These are phyloP conservation scores for Phytophthora sp. DNA, from an alignment of 352 stramenopile genomes.

Conservation along the genomic window DNA sequence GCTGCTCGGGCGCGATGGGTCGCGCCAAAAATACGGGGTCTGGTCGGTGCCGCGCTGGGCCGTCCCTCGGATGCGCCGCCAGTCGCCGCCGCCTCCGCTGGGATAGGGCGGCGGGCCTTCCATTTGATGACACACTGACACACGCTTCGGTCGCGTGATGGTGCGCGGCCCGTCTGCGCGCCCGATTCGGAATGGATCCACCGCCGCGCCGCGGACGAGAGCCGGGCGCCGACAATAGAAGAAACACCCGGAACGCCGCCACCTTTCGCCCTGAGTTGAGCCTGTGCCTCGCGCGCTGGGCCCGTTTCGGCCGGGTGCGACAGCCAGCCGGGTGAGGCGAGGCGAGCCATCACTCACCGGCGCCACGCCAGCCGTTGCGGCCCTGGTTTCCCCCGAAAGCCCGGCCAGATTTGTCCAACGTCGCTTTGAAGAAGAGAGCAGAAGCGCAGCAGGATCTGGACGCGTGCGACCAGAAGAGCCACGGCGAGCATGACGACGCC, in stretches of 20 bases:
- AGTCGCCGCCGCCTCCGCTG: background rate
- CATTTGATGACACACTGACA: slow-evolving; percentile 9
- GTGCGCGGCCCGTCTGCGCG: slow-evolving; percentile 8
- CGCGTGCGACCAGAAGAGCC: slow-evolving; percentile 37
- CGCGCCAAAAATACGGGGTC: no score
- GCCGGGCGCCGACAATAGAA: slow-evolving; percentile 28
- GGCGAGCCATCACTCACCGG: background rate
- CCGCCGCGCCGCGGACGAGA: slow-evolving; percentile 13
- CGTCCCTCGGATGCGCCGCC: slow-evolving; percentile 5
- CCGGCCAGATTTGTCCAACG: slow-evolving; percentile 30
- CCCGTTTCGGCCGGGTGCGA: slow-evolving; percentile 24
- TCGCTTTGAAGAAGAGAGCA: slow-evolving; percentile 37
- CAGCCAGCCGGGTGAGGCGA: background rate
- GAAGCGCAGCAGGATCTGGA: slow-evolving; percentile 34
- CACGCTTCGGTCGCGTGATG: background rate
- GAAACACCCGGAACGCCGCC: slow-evolving; percentile 15
- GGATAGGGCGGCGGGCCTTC: slow-evolving; percentile 10
- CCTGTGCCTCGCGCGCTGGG: no score
- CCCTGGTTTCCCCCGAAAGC: slow-evolving; percentile 8
- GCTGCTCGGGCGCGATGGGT: no score
- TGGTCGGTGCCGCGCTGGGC: slow-evolving; percentile 1
- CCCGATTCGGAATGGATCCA: slow-evolving; percentile 22
- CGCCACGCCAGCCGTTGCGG: slow-evolving; percentile 11
- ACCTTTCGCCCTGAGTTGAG: slow-evolving; percentile 25
- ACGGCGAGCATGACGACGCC: slow-evolving; percentile 14